Base-by-base conservation (phyloP, 345 rosid species). In the Trapa bicornis region DNA sequence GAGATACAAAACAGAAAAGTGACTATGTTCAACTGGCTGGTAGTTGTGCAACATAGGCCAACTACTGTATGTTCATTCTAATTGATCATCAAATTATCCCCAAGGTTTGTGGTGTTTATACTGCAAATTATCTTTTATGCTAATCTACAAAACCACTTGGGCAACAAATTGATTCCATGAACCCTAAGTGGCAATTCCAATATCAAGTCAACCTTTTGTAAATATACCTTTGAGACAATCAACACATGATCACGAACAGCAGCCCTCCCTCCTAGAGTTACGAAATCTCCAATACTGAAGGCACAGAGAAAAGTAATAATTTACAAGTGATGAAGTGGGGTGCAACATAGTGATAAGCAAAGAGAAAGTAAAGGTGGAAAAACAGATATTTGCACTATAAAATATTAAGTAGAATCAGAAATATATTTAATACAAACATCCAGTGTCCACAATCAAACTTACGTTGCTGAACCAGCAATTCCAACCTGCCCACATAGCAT, bases 401-500 rank as follows among this genome's bases (percentile, higher is more conserved):
- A 53, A 10, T 22, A 67, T 14, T 60, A 7, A 41, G 47, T 37
- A n/a, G 38, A 32, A 45, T 41, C 13, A 58, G 47, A 32, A 33
- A 32, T 35, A 68, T 57, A 37, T 38, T 38, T 53, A 4, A 67
- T 54, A 36, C 35, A 1, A 54, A 3, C 33, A 39, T 33, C n/a
- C 42, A 5, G 56, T 12, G 56, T 61, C 47, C 37, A 70, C 32
- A 64, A 36, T 36, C 56, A 33, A 73, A 66, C 87, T 65, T 84
- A 91, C 97, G 76, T 87, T 64, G 68, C 96, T 33, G 97, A 88
- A 67, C 97, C 97, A 67, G 92, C 96, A 72, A 92, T 80, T 67
- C 96, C 96, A 58, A 78, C 93, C 82, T 92, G 93, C 53, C 96
- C 91, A 77, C 96, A 89, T 6, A 92, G 87, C 82, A 89, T 75